Conservation (phyloP, 2,329 filamentous ascomycete species). For the Hirsutella thompsonii region DNA sequence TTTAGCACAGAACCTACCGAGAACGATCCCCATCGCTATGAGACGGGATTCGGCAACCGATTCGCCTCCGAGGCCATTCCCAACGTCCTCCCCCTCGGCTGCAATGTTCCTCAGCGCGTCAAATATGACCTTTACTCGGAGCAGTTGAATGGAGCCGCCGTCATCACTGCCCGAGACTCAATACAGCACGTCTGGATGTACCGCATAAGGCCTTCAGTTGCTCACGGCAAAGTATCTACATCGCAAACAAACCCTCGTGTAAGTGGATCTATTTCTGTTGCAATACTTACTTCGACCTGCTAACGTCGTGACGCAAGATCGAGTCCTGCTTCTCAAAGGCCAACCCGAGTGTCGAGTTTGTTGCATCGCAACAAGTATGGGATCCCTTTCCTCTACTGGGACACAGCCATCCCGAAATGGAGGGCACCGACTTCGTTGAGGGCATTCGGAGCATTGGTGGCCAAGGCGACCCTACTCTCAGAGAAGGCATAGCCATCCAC, state of each 20-base stretch:
- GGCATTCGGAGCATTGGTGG: slow-evolving; percentile 33
- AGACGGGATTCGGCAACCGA: slow-evolving; percentile 41
- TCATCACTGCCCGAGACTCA: slow-evolving; percentile 15
- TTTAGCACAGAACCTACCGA: slow-evolving; percentile 10
- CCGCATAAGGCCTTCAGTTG: slow-evolving; percentile 18
- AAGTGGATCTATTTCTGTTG: neutral
- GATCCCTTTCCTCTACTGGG: slow-evolving; percentile 23
- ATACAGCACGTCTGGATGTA: slow-evolving; percentile 22
- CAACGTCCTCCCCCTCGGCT: slow-evolving; percentile 28
- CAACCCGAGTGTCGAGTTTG: slow-evolving; percentile 30
- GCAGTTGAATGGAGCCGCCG: slow-evolving; percentile 31
- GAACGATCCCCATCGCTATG: slow-evolving; percentile 35
- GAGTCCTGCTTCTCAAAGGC: slow-evolving; percentile 31
- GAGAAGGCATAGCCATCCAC: slow-evolving; percentile 33
- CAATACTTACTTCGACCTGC: neutral
- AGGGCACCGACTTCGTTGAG: slow-evolving; percentile 26
- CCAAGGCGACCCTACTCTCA: slow-evolving; percentile 31
- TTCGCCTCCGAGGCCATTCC: slow-evolving; percentile 33
- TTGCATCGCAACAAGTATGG: slow-evolving; percentile 34
- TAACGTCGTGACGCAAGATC: slow-evolving; percentile 7
- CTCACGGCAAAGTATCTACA: slow-evolving; percentile 11
- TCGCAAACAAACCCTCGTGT: slow-evolving; percentile 15
- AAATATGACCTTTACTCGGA: slow-evolving; percentile 29
- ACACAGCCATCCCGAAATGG: neutral
- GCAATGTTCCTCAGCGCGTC: slow-evolving; percentile 31